Evolutionary conservation across 1,139 yeast genomes (phyloP), one percentile per base, ranked within the genome.

Genomic region (Komagataea norvegica): DNA sequence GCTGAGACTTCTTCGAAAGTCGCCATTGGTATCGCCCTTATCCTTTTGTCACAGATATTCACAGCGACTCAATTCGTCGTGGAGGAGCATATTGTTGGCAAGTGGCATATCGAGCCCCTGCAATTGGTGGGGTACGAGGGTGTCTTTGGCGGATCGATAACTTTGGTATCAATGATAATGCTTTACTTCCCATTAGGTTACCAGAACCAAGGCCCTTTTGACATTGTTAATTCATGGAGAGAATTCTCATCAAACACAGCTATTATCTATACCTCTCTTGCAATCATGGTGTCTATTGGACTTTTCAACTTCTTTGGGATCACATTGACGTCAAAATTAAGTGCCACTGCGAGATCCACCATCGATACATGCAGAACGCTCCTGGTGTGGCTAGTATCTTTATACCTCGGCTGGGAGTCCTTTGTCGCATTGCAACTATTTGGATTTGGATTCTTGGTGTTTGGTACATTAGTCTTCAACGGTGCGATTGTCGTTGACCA

Each of bases 261-360:
- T 7, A 67, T 85, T 13, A 48, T 80, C 21, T 42, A 67, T 7
- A 66, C 84, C 5, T 79, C 89, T 3, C 17, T 80, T 2, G 62
- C 73, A 25, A 82, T 83, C 45, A 81, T 85, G 91, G 38, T 79
- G 1, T 79, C 85, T 8, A 82, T 85, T 49, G 77, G 89, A 1
- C 55, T 72, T 7, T 85, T 85, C 68, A 85, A 85, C 57, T 80
- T 70, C 55, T 79, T 79, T 49, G 95, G 95, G 0, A 70, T 84
- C 33, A 70, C 86, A 4, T 66, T 85, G 31, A 85, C 94, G 3
- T 70, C 74, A 36, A 61, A 64, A 36, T 59, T 83, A 37, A 78
- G 84, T 37, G 94, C 94, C 25, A 84, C 94, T 1, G 71, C 91
- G 3, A 68, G 94, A 54, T 77, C 88, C 15, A 85, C 94, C 2